Percentiles rank a stretch among this genome's conserved stretches.
Conservation (phyloP, 768 basidiomycete genomes). For the Mycena venus region DNA sequence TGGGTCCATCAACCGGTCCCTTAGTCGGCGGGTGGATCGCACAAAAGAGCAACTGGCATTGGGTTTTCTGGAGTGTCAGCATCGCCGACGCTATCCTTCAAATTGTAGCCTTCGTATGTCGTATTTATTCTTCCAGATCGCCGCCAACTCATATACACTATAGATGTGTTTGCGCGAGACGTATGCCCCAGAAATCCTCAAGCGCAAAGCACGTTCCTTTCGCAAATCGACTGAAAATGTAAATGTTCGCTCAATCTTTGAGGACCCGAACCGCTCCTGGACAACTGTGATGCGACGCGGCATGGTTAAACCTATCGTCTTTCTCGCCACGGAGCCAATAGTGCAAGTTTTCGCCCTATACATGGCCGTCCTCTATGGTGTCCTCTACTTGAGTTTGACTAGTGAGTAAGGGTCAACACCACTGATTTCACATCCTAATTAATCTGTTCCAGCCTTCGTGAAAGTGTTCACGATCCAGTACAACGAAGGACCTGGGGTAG, state of each 20-base stretch:
- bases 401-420: constrained; percentile 42
- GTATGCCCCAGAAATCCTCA: constrained; percentile 64
- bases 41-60: constrained; percentile 66
- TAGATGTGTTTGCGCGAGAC: constrained; percentile 52
- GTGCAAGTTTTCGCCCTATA: constrained; percentile 71
- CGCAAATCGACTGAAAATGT: constrained; percentile 47
- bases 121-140: constrained; percentile 39
- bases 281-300: constrained; percentile 58
- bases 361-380: constrained; percentile 71
- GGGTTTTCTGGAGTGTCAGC: constrained; percentile 73
- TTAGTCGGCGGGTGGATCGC: constrained; percentile 60
- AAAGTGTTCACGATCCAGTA: constrained; percentile 66
- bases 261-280: constrained; percentile 57
- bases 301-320: constrained; percentile 68
- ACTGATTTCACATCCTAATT: constrained; percentile 7
- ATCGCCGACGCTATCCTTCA: constrained; percentile 65
- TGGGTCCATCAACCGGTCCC: constrained; percentile 58
- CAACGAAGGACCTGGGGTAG: constrained; percentile 61
- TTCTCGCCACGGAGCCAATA: constrained; percentile 71
- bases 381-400: constrained; percentile 56
- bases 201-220: constrained; percentile 51
- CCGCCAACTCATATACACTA: neutral
- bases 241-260: constrained; percentile 57
- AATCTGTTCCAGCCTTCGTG: constrained; percentile 58
- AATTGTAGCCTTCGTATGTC: constrained; percentile 61